Evolutionary conservation across 2,329 filamentous ascomycete species (phyloP).

Genomic region (Cladosporium sp.): DNA sequence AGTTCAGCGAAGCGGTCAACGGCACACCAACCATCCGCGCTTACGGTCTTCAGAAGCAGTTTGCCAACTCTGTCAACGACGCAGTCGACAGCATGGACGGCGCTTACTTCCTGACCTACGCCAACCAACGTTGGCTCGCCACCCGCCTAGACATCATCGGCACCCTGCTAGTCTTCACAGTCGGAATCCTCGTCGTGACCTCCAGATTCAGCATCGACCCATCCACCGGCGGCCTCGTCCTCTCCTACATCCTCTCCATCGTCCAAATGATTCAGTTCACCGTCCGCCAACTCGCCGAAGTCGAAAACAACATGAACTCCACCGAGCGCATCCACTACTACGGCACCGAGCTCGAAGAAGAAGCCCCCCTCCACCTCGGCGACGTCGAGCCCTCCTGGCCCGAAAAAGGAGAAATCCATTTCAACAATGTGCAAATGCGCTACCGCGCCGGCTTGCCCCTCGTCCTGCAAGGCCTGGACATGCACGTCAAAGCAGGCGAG

Average conservation of each 20-base stretch:
- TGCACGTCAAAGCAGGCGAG: slow-evolving; percentile 72
- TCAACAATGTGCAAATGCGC: slow-evolving; percentile 50
- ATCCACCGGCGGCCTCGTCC: slow-evolving; percentile 78
- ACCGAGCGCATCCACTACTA: slow-evolving; percentile 92
- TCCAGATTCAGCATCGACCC: slow-evolving; percentile 81
- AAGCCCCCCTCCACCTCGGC: slow-evolving; percentile 73
- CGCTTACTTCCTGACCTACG: slow-evolving; percentile 91
- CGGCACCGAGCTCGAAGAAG: slow-evolving; percentile 78
- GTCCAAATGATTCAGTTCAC: slow-evolving; percentile 96
- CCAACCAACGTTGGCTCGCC: slow-evolving; percentile 91
- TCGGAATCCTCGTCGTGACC: slow-evolving; percentile 86
- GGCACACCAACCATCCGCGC: slow-evolving; percentile 83
- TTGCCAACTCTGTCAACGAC: slow-evolving; percentile 63
- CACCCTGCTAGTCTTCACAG: slow-evolving; percentile 78
- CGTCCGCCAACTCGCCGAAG: slow-evolving; percentile 86
- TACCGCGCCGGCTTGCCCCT: slow-evolving; percentile 47
- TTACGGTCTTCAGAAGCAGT: slow-evolving; percentile 75
- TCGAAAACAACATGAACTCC: slow-evolving; percentile 97
- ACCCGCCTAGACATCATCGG: slow-evolving; percentile 80
- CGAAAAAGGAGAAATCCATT: slow-evolving; percentile 66
- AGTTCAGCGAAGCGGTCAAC: slow-evolving; percentile 82
- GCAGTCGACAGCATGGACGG: slow-evolving; percentile 88
- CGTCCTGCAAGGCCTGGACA: slow-evolving; percentile 48
- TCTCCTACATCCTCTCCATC: slow-evolving; percentile 89
- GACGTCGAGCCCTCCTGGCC: slow-evolving; percentile 77